Evolutionary conservation across 441 rosid genomes (phyloP), one percentile per base, ranked within the genome.

Genomic region (Adansonia madagascariensis): DNA sequence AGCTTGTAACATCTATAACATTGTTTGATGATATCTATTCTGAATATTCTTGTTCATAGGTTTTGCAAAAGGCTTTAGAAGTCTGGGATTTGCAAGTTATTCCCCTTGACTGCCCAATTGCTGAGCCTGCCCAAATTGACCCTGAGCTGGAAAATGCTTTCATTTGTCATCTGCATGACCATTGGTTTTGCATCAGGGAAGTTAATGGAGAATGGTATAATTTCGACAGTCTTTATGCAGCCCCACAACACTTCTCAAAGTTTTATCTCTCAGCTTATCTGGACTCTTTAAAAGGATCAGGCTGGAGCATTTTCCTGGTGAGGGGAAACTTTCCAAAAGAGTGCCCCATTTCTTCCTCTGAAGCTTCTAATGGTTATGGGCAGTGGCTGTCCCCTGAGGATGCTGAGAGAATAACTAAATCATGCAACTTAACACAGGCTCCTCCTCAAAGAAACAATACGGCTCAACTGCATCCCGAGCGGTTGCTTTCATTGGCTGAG

Each of bases 311-410:
- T 71, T 94, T 95, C 89, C 75, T 92, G 20, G 99, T 94, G 71
- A 85, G 94, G 82, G 99, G 99, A 52, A 94, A 88, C 83, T 94
- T 95, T 85, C 99, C 97, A 0, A 92, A 81, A 80, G 98, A 94
- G 85, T 94, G 88, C 69, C 94, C 93, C 15, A 87, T 92, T 65
- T 78, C 89, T 3, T 86, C 91, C 22, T 85, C 93, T 0, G 97
- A 94, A 82, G 90, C 91, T 75, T 86, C 95, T 49, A 94, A 90
- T 77, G 87, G 88, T 71, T 96, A 89, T 4, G 98, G 98, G 15
- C 99, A 92, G 84, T 94, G 98, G 98, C 88, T 95, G 31, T 87
- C 89, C n/a, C 97, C 95, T 17, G 97, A 94, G 81, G 98, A 92
- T 68, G 97, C 98, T 1, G 94, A 91, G 88, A 87, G 90, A 77